Base-by-base conservation (phyloP, 78 protist species). In the Blattamonas nauphoetae region DNA sequence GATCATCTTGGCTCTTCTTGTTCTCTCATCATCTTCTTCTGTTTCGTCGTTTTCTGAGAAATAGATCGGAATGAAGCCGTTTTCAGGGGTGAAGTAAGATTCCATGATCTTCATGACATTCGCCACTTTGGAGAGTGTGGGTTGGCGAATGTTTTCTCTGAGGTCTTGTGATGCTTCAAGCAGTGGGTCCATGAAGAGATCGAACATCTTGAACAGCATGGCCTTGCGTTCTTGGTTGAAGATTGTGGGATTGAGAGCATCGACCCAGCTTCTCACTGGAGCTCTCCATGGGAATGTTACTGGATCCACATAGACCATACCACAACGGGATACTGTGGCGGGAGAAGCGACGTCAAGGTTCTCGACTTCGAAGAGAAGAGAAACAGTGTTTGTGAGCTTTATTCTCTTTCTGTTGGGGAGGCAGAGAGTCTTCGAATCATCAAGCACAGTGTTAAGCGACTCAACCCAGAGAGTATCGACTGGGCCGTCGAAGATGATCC, bases 261-360 rank as follows among this genome's bases (percentile, higher is more conserved):
- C 33, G 34, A 86, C 0, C 94, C 94, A 94, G 34, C 89, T 43
- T 32, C 2, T 3, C 4, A 89, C 88, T 2, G 6, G 2, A 3
- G 94, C 92, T 33, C 45, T 44, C 94, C 94, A 93, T 2, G 91
- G 90, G 21, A 94, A 78, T 11, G 88, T 88, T 6, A 32, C 45
- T 2, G 92, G 89, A 46, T 90, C 89, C 33, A 93, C n/a, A 87
- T 91, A 95, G 38, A 95, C 97, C 95, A 95, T 95, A 43, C 97
- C 97, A 71, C 94, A 92, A 0, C 97, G 90, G 2, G 93, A 90
- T 33, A 95, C 95, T 41, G 97, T 95, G 44, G 97, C 97, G 0
- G 97, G 97, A 4, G 97, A 95, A 0, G 97, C 97, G n/a, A 91
- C 95, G 33, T 92, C 85, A 3, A 95, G 87, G 88, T 95, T 95